Conservation (phyloP, 2,329 filamentous ascomycete species). For the Metarhizium robertsii region DNA sequence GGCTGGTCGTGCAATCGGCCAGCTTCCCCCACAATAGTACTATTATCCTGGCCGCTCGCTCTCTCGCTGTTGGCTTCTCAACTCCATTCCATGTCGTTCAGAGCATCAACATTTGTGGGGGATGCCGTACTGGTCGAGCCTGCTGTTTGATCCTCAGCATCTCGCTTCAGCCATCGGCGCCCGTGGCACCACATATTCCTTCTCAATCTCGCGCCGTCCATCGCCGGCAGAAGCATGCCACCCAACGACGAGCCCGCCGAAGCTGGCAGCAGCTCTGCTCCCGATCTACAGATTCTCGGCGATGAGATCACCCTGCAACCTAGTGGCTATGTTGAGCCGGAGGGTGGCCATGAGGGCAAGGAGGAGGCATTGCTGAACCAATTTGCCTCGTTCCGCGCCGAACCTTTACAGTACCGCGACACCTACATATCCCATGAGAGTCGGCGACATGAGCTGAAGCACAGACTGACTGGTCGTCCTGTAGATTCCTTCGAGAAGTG, state of each 20-base stretch:
- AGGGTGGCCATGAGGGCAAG: constrained; percentile 38
- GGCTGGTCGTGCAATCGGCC: constrained; percentile 2
- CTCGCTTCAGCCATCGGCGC: neutral
- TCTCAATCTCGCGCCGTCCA: neutral
- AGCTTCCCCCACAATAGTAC: neutral
- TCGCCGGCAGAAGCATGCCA: constrained; percentile 17
- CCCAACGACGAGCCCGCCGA: constrained; percentile 20
- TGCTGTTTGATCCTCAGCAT: neutral
- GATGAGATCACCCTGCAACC: constrained; percentile 68
- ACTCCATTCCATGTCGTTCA: neutral
- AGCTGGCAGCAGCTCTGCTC: constrained; percentile 39
- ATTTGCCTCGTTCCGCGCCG: constrained; percentile 75
- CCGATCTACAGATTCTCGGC: constrained; percentile 70
- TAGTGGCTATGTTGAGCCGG: constrained; percentile 53
- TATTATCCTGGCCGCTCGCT: neutral
- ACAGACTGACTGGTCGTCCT: neutral
- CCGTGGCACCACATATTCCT: neutral
- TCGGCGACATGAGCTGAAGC: neutral
- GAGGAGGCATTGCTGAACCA: constrained; percentile 69
- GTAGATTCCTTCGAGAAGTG: constrained; percentile 84
- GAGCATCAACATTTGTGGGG: neutral
- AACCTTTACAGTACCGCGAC: constrained; percentile 46
- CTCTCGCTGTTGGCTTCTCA: neutral
- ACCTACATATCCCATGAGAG: neutral
- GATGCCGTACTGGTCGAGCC: constrained; percentile 1